Evolutionary conservation across 768 basidiomycete species (phyloP).

Genomic region (Kwoniella heveanensis): DNA sequence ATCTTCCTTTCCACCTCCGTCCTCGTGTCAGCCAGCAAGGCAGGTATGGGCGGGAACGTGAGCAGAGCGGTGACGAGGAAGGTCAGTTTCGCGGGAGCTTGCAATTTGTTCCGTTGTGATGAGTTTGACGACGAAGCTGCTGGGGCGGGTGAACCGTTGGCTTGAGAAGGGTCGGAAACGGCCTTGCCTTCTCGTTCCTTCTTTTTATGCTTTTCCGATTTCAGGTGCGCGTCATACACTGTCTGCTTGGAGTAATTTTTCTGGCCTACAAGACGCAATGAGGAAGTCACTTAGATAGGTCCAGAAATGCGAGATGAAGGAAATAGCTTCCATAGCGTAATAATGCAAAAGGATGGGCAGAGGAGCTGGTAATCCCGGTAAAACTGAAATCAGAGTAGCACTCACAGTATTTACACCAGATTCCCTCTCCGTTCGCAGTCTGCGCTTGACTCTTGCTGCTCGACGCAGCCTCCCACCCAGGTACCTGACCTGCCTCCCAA

Average conservation of each 20-base stretch:
- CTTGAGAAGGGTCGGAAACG: slow-evolving; percentile 61
- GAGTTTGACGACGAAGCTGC: slow-evolving; percentile 44
- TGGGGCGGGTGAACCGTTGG: slow-evolving; percentile 47
- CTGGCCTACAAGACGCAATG: slow-evolving; percentile 67
- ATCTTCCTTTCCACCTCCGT: slow-evolving; percentile 95
- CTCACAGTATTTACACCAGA: slow-evolving; percentile 95
- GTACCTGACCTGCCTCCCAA: slow-evolving; percentile 77
- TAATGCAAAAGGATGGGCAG: no score
- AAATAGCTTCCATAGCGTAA: no score
- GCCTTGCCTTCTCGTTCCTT: slow-evolving; percentile 48
- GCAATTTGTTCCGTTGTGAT: slow-evolving; percentile 34
- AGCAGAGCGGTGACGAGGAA: slow-evolving; percentile 72
- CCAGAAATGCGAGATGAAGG: no score
- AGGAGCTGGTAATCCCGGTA: no score
- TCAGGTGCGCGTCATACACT: slow-evolving; percentile 93
- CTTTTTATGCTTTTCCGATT: slow-evolving; percentile 94
- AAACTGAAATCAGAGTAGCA: no score
- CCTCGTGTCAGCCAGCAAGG: slow-evolving; percentile 81
- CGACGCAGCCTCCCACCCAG: slow-evolving; percentile 69
- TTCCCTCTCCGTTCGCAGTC: slow-evolving; percentile 61
- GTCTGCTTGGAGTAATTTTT: slow-evolving; percentile 95
- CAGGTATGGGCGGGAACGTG: slow-evolving; percentile 61
- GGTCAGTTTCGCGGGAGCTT: slow-evolving; percentile 68
- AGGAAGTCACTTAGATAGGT: no score
- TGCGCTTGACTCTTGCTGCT: slow-evolving; percentile 60